These are phyloP conservation scores for Rheum nobile DNA, from an alignment of 148 eudicot species.

Conservation along the genomic window DNA sequence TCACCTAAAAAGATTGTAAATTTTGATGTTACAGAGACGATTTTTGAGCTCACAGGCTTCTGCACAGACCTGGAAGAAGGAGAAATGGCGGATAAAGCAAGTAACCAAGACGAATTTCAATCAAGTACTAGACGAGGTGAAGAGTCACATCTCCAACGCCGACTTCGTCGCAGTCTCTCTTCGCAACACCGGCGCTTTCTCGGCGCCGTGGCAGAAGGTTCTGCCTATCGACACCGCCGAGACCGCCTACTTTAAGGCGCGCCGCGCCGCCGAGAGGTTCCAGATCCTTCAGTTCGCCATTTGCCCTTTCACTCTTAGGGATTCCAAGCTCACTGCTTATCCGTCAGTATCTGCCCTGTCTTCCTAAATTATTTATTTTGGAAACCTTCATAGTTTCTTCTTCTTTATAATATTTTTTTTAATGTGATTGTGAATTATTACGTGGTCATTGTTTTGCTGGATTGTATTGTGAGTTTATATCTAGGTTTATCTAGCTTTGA, in stretches of 20 bases:
- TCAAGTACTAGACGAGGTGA: conserved; percentile 31
- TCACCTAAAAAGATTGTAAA: neutral
- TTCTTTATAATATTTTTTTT: neutral
- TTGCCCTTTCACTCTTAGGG: conserved; percentile 62
- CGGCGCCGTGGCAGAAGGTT: conserved; percentile 70
- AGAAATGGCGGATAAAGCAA: conserved; percentile 55
- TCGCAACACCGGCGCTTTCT: conserved; percentile 65
- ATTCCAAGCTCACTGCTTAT: conserved; percentile 53
- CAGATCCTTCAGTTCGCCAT: conserved; percentile 79
- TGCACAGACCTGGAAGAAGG: neutral
- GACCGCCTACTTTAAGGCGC: conserved; percentile 63
- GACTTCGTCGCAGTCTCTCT: conserved; percentile 67
- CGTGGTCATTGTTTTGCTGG: neutral
- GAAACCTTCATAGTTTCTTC: too few species aligned
- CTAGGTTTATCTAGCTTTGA: neutral
- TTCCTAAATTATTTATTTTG: neutral
- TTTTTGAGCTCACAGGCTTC: neutral
- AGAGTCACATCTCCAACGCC: conserved; percentile 27
- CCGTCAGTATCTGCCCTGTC: conserved; percentile 39
- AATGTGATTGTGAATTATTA: neutral
- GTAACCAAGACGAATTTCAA: conserved; percentile 65
- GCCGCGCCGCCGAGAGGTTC: conserved; percentile 57
- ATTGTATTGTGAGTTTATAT: neutral
- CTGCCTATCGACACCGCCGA: conserved; percentile 55
- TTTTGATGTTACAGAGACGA: neutral